phyloP scores from a whole-genome alignment of 1,284 basidiomycete genomes.

The Vanrija sp. region DNA sequence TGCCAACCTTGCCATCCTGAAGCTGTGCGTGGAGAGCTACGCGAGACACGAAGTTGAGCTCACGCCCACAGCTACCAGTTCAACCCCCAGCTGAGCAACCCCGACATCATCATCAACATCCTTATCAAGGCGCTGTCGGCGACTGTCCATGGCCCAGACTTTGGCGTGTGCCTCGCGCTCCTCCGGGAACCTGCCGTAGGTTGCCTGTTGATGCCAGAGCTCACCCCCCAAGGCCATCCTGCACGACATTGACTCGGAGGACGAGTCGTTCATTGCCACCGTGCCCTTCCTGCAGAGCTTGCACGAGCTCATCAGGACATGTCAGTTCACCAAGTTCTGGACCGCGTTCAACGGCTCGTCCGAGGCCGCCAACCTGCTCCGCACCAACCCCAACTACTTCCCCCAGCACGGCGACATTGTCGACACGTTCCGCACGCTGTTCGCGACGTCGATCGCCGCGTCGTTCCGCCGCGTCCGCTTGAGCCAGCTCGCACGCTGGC shows the following conservation, averaged over 20 bases:
- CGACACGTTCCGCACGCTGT: slow-evolving; percentile 32
- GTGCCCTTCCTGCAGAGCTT: slow-evolving; percentile 72
- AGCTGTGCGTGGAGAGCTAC: slow-evolving; percentile 56
- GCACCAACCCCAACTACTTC: slow-evolving; percentile 34
- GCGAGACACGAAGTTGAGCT: background rate
- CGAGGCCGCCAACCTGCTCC: slow-evolving; percentile 35
- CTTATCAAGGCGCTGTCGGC: slow-evolving; percentile 87
- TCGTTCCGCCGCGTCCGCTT: slow-evolving; percentile 31
- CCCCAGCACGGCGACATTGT: slow-evolving; percentile 38
- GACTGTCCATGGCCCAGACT: slow-evolving; percentile 69
- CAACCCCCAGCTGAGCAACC: slow-evolving; percentile 88
- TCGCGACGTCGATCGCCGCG: slow-evolving; percentile 44
- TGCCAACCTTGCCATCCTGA: slow-evolving; percentile 78
- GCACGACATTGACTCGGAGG: slow-evolving; percentile 57
- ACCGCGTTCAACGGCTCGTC: slow-evolving; percentile 61
- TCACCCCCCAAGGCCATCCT: slow-evolving; percentile 35
- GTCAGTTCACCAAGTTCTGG: slow-evolving; percentile 91
- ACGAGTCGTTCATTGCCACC: slow-evolving; percentile 69
- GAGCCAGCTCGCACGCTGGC: slow-evolving; percentile 40
- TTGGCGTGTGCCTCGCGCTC: slow-evolving; percentile 86
- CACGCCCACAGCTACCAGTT: slow-evolving; percentile 77
- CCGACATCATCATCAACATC: slow-evolving; percentile 88
- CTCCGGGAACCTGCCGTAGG: slow-evolving; percentile 41
- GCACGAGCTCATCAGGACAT: slow-evolving; percentile 74
- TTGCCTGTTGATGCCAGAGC: slow-evolving; percentile 7